Evolutionary conservation across 495 filamentous ascomycete genomes (phyloP).

Genomic region (Podospora pseudopauciseta): DNA sequence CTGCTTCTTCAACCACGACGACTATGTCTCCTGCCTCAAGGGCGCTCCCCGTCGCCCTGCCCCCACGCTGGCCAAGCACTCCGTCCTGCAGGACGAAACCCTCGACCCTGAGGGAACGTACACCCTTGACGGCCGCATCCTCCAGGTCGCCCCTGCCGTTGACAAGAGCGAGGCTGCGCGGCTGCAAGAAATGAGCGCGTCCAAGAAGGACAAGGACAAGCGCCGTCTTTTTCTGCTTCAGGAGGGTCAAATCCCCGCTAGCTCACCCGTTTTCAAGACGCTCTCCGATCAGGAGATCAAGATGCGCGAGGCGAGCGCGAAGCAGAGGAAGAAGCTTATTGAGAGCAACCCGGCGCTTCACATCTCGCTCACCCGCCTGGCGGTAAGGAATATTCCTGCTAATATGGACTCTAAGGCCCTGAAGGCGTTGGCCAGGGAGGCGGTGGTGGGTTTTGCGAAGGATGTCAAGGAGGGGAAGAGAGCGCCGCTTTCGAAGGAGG

Average conservation of each 20-base stretch:
- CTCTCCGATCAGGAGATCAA: constrained; percentile 77
- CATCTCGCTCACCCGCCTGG: constrained; percentile 86
- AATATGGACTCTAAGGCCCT: constrained; percentile 81
- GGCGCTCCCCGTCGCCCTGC: constrained; percentile 59
- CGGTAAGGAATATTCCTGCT: constrained; percentile 86
- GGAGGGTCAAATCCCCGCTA: constrained; percentile 74
- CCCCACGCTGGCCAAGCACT: constrained; percentile 56
- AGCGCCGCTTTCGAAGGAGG: constrained; percentile 78
- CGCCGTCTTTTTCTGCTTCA: constrained; percentile 84
- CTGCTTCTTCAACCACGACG: constrained; percentile 75
- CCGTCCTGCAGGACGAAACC: constrained; percentile 77
- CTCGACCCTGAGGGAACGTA: constrained; percentile 75
- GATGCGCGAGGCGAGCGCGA: constrained; percentile 81
- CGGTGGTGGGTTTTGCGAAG: constrained; percentile 85
- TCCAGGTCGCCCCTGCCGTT: constrained; percentile 82
- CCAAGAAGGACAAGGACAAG: constrained; percentile 78
- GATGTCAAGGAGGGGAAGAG: constrained; percentile 76
- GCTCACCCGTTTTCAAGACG: constrained; percentile 67
- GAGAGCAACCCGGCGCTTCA: constrained; percentile 86
- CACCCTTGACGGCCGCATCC: constrained; percentile 81
- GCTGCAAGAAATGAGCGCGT: constrained; percentile 64
- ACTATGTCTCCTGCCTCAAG: constrained; percentile 68
- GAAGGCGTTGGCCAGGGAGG: constrained; percentile 84
- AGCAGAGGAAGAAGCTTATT: constrained; percentile 84
- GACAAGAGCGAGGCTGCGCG: constrained; percentile 70